Evolutionary conservation across 2,329 filamentous ascomycete species (phyloP), one percentile per base, ranked within the genome.

Genomic region (Phialophora chinensis): DNA sequence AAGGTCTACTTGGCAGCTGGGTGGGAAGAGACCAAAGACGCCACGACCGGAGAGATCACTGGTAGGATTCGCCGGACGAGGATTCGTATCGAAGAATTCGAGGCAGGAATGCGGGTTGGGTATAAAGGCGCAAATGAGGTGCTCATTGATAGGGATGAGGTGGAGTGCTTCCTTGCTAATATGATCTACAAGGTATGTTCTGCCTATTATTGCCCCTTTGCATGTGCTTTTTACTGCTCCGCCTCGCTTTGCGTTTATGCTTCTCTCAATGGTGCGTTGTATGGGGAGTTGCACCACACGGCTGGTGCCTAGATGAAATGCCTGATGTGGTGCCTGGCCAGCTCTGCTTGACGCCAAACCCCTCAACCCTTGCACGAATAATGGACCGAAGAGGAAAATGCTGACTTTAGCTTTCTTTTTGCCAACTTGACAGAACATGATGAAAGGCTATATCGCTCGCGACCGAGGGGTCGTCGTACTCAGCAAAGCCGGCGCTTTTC

Each of bases 401-500:
- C 65, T 65, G 63, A 70, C 63, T 12, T 56, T 10, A 27, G 49
- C n/a, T 27, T 35, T 17, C 27, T 61, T 17, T 38, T 61, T 25
- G 2, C 3, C 47, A n/a, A 17, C 42, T 17, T 54, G 56, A 47
- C 72, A 97, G 92, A 91, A 91, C 66, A 84, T 95, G 27, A 97
- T 99, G 91, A 99, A 98, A 80, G 95, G 96, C 49, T 99, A 99
- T 79, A 99, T 99, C 72, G 90, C 94, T 35, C 90, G 94, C 62
- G 93, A 97, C 72, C 88, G 91, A 72, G 91, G 90, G 38, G 93
- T 93, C 72, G 91, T 99, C 31, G 95, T 99, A 23, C 81, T 99
- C 65, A 97, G 92, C 78, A 98, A 97, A 79, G 92, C 91, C 55
- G 74, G 76, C 49, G 94, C 95, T 1, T 99, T 99, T 75, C 95